A percentile compares a stretch with the other conserved stretches of the same genome.
Evolutionary conservation across 257 asterid genomes (phyloP).

Genomic region (Capsicum pubescens): DNA sequence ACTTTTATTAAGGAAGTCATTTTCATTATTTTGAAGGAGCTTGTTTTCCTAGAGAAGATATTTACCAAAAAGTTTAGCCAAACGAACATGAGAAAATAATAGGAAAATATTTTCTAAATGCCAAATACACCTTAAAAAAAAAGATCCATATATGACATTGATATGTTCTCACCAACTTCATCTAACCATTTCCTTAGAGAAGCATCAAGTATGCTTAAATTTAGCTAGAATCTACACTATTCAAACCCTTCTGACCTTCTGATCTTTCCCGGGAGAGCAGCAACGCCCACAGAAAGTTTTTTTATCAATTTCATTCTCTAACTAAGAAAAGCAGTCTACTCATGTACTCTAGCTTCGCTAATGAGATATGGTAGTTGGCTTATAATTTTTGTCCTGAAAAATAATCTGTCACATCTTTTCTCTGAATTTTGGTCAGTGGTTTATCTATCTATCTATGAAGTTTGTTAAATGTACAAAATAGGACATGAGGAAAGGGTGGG

Average conservation of each 20-base stretch:
- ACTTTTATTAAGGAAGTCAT: too few species aligned
- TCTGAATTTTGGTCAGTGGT: background rate
- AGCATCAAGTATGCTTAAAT: background rate
- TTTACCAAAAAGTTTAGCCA: too few species aligned
- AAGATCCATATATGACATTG: background rate
- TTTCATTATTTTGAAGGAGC: too few species aligned
- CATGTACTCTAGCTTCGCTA: too few species aligned
- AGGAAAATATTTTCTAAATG: too few species aligned
- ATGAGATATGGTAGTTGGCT: too few species aligned
- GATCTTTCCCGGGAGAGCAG: too few species aligned
- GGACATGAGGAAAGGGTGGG: background rate
- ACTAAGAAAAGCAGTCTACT: too few species aligned
- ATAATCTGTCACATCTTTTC: background rate
- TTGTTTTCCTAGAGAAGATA: too few species aligned
- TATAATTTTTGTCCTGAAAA: background rate
- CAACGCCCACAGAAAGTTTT: too few species aligned
- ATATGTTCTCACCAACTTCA: background rate
- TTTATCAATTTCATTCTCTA: too few species aligned
- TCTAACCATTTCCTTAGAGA: background rate
- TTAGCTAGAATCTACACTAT: background rate
- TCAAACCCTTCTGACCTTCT: background rate
- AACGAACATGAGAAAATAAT: too few species aligned
- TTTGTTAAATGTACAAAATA: slow-evolving; percentile 13
- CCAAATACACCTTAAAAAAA: background rate
- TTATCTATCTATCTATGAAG: background rate